Percentiles rank a stretch among this genome's conserved stretches.
Conservation (phyloP, 2,329 filamentous ascomycete genomes). For the Teratosphaeria viscida region DNA sequence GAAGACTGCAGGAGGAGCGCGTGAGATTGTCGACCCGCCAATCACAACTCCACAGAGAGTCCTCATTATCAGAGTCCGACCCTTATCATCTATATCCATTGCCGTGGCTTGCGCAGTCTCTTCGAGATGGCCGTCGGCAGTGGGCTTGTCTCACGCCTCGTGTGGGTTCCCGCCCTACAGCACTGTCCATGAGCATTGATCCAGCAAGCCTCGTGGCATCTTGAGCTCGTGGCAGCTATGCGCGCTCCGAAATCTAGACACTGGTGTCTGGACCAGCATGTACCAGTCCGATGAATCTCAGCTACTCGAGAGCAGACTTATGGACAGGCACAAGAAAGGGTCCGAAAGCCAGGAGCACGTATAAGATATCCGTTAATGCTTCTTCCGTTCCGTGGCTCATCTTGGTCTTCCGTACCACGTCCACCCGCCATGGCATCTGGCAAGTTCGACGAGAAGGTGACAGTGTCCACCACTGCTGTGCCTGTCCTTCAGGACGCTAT, state of each 20-base stretch:
- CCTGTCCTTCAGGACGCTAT: not conserved
- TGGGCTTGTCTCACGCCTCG: not conserved
- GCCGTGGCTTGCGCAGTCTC: not conserved
- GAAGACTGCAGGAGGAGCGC: not conserved
- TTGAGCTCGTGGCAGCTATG: not conserved
- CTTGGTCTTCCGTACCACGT: not conserved
- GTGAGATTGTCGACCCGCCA: not conserved
- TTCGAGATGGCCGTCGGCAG: not conserved
- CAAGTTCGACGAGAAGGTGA: not conserved
- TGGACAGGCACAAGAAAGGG: not conserved
- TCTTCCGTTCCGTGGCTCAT: not conserved
- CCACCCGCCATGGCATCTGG: not conserved
- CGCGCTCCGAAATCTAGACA: not conserved
- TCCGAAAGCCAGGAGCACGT: no score
- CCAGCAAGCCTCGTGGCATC: not conserved
- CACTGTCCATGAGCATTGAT: not conserved
- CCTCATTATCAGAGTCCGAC: not conserved
- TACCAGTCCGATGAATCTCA: not conserved
- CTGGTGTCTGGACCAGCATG: not conserved
- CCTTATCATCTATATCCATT: not conserved
- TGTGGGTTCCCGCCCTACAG: not conserved
- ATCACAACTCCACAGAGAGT: not conserved
- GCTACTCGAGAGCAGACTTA: not conserved
- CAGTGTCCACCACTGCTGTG: not conserved
- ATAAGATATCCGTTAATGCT: no score